Evolutionary conservation across 2,329 filamentous ascomycete species (phyloP), one percentile per base, ranked within the genome.

Genomic region (Xylariales sp.): DNA sequence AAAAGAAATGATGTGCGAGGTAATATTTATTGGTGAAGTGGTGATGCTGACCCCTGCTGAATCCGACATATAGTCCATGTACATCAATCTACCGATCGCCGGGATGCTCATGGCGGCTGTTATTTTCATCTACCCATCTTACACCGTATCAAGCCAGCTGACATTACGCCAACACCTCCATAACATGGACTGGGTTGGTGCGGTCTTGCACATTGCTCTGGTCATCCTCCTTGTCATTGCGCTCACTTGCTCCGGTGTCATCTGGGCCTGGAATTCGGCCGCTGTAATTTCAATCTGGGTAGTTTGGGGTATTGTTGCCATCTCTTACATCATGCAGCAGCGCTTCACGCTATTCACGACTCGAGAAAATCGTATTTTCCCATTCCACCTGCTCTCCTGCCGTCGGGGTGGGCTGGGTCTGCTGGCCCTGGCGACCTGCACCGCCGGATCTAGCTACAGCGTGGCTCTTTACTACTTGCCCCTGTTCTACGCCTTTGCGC

Each of bases 401-500:
- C n/a, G n/a, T n/a, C 59, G 61, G 11, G 49, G 66, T 12, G 37
- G 70, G 1, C 51, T 76, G 0, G 52, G 76, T 1, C 69, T 62
- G 46, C 50, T 72, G 20, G 55, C 57, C 6, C n/a, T n/a, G n/a
- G 67, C 61, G 1, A 51, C 57, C 2, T 57, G 54, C 21, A 57
- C 57, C 0, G 61, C 56, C 6, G 55, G 61, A 4, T 53, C 54
- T 7, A n/a, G n/a, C n/a, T 60, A 64, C 41, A 65, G 63, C 12
- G 54, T 67, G 31, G 47, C 61, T 0, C 57, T 72, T 6, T 78
- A 77, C 55, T 78, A 72, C 53, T 66, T 72, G 6, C 74, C 75
- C 0, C 55, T 78, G 1, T 76, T 65, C 55, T 77, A 77, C 51
- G 67, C 73, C 41, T 78, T 77, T 48, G 62, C 62, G 0, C 60